Conservation (phyloP, 805 yeast species). For the Yarrowia hollandica region DNA sequence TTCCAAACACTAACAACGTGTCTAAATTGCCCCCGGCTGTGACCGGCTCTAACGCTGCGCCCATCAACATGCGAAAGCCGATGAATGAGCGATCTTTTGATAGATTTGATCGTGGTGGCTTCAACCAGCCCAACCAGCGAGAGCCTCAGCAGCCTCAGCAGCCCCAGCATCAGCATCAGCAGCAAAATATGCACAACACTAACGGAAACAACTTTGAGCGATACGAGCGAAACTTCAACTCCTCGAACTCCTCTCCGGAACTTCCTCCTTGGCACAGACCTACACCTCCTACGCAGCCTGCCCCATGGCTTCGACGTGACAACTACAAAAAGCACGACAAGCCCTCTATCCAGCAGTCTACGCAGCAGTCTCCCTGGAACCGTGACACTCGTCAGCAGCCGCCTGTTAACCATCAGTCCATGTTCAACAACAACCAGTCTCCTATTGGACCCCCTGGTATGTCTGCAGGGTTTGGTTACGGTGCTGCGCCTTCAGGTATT, state of each 20-base stretch:
- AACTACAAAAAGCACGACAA: slow-evolving; percentile 28
- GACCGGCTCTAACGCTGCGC: slow-evolving; percentile 26
- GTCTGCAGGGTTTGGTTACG: slow-evolving; percentile 35
- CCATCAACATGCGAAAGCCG: slow-evolving; percentile 26
- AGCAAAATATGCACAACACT: slow-evolving; percentile 16
- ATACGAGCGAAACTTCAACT: slow-evolving; percentile 18
- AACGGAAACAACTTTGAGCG: slow-evolving; percentile 25
- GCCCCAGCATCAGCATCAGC: background rate
- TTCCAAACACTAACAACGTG: slow-evolving; percentile 10
- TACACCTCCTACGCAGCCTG: slow-evolving; percentile 28
- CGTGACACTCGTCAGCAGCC: slow-evolving; percentile 27
- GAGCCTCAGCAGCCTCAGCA: background rate
- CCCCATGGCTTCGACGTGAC: slow-evolving; percentile 30
- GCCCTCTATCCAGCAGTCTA: slow-evolving; percentile 10
- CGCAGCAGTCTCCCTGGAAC: slow-evolving; percentile 27
- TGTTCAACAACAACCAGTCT: slow-evolving; percentile 25
- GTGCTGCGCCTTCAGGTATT: slow-evolving; percentile 39
- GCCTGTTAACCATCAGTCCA: slow-evolving; percentile 14
- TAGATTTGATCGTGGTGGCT: slow-evolving; percentile 16
- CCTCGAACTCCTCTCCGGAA: slow-evolving; percentile 23
- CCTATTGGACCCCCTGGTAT: slow-evolving; percentile 39
- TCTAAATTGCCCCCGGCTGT: slow-evolving; percentile 16
- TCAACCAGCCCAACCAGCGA: slow-evolving; percentile 18
- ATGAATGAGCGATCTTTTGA: slow-evolving; percentile 12
- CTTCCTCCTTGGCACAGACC: slow-evolving; percentile 29